Evolutionary conservation across 306 rosid genomes (phyloP).

Genomic region (Casuarina equisetifolia): DNA sequence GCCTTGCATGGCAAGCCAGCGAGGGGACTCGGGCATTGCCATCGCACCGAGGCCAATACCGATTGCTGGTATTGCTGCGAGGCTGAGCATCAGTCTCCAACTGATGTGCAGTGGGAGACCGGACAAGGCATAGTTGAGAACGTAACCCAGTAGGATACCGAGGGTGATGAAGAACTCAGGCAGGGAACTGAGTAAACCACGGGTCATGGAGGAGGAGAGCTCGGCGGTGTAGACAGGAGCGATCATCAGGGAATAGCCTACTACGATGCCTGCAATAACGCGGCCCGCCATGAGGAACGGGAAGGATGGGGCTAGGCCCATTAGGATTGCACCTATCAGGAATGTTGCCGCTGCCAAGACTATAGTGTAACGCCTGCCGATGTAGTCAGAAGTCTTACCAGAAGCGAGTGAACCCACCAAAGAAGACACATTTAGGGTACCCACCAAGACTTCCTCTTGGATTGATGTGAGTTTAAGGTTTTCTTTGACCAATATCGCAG

Average conservation of each 20-base stretch:
- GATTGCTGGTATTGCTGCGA: conserved; percentile 58
- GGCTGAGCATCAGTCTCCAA: conserved; percentile 85
- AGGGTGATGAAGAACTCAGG: conserved; percentile 76
- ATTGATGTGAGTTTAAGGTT: conserved; percentile 55
- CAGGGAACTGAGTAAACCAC: conserved; percentile 77
- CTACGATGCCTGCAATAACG: conserved; percentile 70
- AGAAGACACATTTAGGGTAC: conserved; percentile 66
- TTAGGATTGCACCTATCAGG: conserved; percentile 63
- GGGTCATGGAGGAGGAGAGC: conserved; percentile 66
- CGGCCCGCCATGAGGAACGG: conserved; percentile 58
- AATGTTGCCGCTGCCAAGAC: conserved; percentile 62
- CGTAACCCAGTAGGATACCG: conserved; percentile 68
- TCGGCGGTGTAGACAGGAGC: conserved; percentile 76
- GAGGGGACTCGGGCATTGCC: conserved; percentile 81
- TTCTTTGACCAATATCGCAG: conserved; percentile 54
- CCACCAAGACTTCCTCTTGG: conserved; percentile 72
- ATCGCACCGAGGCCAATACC: conserved; percentile 53
- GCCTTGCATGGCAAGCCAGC: conserved; percentile 77
- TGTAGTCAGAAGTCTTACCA: conserved; percentile 65
- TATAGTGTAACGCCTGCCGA: conserved; percentile 76
- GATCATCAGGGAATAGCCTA: conserved; percentile 73
- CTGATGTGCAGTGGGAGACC: conserved; percentile 37
- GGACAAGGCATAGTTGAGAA: conserved; percentile 60
- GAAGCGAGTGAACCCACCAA: conserved; percentile 73
- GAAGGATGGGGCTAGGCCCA: conserved; percentile 81